These are phyloP conservation scores for Lipomyces oligophaga DNA, from an alignment of 805 yeast genomes.

Conservation along the genomic window DNA sequence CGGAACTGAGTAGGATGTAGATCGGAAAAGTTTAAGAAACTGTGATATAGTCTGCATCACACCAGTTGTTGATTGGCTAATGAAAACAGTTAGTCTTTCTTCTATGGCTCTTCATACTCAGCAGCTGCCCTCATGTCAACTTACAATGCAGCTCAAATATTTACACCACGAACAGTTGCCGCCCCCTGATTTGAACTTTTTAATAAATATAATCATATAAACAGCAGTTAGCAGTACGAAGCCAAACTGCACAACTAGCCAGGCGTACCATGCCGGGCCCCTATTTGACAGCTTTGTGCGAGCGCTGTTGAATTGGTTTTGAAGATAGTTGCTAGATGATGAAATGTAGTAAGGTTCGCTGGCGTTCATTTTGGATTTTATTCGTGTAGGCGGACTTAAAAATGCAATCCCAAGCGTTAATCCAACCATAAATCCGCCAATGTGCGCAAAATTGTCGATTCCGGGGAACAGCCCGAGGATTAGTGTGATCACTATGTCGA, in stretches of 20 bases:
- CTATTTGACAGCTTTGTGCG: constrained; percentile 30
- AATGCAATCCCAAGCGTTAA: constrained; percentile 47
- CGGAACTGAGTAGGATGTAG: too few species aligned
- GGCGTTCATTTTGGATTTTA: constrained; percentile 28
- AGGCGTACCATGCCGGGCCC: constrained; percentile 42
- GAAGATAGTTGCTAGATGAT: constrained; percentile 19
- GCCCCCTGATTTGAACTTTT: constrained; percentile 50
- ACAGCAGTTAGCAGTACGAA: constrained; percentile 47
- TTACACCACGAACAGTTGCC: constrained; percentile 67
- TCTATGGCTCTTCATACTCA: neutral
- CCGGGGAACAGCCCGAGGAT: constrained; percentile 70
- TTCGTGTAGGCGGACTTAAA: constrained; percentile 51
- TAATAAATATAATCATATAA: constrained; percentile 49
- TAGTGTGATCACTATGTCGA: constrained; percentile 56
- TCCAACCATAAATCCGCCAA: constrained; percentile 71
- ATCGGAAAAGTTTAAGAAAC: too few species aligned
- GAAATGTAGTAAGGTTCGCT: constrained; percentile 15
- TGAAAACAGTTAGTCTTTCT: neutral
- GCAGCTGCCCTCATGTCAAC: neutral
- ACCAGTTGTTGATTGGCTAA: constrained; percentile 20
- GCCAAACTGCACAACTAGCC: constrained; percentile 51
- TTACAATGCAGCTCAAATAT: constrained; percentile 52
- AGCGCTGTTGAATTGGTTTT: constrained; percentile 34
- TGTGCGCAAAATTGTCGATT: constrained; percentile 67
- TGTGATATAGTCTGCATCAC: constrained; percentile 14